Evolutionary conservation across 176 grass and related monocot genomes (phyloP), one percentile per base, ranked within the genome.

Genomic region (Oryza australiensis): DNA sequence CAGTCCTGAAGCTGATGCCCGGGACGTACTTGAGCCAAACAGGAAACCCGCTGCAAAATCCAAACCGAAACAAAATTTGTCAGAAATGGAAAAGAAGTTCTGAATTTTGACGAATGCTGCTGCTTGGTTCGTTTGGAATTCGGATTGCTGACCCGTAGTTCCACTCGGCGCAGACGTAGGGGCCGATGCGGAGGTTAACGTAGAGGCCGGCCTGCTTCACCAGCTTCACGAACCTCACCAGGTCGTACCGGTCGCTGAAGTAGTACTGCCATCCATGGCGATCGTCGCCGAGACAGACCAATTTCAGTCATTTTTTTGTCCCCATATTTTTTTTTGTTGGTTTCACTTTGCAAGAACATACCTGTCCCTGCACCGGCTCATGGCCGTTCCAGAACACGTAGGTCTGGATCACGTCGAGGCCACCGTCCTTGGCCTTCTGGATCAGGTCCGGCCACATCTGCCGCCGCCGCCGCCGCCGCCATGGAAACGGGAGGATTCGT

Each of bases 321-420:
- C 3, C 15, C 4, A 53, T 60, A n/a, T n/a, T n/a, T 60, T 60
- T 22, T n/a, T 35, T 0, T 51, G 4, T 18, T 8, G 9, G 22
- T 60, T 60, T 60, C 22, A 24, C 2, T 10, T 9, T 3, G 8
- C 55, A 60, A 60, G 55, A 60, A 60, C 8, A 60, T 60, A 60
- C 55, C 55, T 60, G 55, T 9, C 96, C 96, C 60, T 66, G 93
- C 37, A 62, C 77, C 11, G 93, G 93, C 73, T 99, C 96, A 76
- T 99, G 96, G 3, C 96, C 96, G 79, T 99, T 99, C 96, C 96
- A 99, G 89, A 99, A 99, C 0, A 99, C 89, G 88, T 99, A 99
- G 0, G 93, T 99, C 73, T 99, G 96, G 13, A 99, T 85, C 51
- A 92, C 88, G 90, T 98, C 95, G 1, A 99, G 89, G 1, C 96